Evolutionary conservation across 257 asterid species (phyloP), one percentile per base, ranked within the genome.

Genomic region (Marsdenia floribunda): DNA sequence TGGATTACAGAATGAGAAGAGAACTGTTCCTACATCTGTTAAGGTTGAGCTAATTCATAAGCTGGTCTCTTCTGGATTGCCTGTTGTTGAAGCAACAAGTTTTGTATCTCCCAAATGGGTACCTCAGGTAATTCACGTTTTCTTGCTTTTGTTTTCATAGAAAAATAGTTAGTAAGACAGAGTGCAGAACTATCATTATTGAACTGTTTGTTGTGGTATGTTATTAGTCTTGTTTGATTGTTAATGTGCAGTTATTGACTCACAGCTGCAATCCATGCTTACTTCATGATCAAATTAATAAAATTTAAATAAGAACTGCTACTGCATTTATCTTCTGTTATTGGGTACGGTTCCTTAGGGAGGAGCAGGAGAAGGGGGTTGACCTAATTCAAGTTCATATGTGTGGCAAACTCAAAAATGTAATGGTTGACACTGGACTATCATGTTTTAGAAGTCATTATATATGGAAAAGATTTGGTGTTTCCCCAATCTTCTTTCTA

Each of bases 61-160:
- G 73, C 81, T 94, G 67, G 97, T 88, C 79, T 86, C 93, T 37
- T 80, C 88, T 70, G 99, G 99, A 63, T 84, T 94, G 79, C 77
- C 96, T 21, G 97, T 92, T 70, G 93, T 94, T 72, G 99, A 94
- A 83, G 97, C 93, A 65, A 94, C 99, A 58, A 91, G 99, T 80
- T 94, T 94, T 77, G 99, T 94, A 69, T 94, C 99, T 4, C 97
- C 97, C 65, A 91, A 90, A 81, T 92, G 99, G 97, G 97, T 94
- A 35, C 99, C 97, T 64, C 99, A 93, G 97, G 98, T 93, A 86
- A 83, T 60, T 53, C 75, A 26, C 74, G 21, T 73, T 42, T 33
- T 42, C 26, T 40, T 40, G 59, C 50, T 59, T 61, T 63, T 46
- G 12, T 44, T 47, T 33, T 8, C 71, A 55, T 72, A 68, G 49